Evolutionary conservation across 176 grass and related monocot genomes (phyloP), one percentile per base, ranked within the genome.

Genomic region (Rhynchospora breviuscula): DNA sequence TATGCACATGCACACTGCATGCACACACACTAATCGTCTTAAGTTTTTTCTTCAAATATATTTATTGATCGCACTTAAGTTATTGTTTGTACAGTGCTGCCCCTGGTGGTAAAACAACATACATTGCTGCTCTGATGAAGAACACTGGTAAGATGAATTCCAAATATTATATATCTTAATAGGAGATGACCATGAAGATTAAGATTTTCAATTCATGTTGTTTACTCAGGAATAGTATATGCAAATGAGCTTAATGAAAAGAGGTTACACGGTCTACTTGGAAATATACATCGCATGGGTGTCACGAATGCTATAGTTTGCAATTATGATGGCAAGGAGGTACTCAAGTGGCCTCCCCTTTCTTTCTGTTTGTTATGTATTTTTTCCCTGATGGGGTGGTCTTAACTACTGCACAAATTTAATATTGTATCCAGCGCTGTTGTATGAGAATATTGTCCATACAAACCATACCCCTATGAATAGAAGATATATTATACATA

Each of bases 261-360:
- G 90, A 93, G 96, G 59, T 33, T 99, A 47, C 93, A 99, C 8
- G 88, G 91, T 79, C 71, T 99, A 43, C 82, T 91, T 74, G 96
- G 93, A 58, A 99, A 99, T 83, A 91, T 99, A 87, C 89, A 99
- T 89, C 90, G 96, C 68, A 91, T 99, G 96, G 96, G 96, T 64
- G 83, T 99, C 44, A 90, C 96, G 65, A 99, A 95, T 84, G 93
- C 96, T 59, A 61, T 99, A 79, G 91, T 99, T 44, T 95, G 91
- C 89, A 99, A 99, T 78, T 99, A 99, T 11, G 89, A 99, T 48
- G 96, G 93, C 59, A 99, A 93, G 84, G 96, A 99, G 96, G 96
- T 99, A 85, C 84, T 84, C 75, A 58, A 46, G 18, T 62, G 7
- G 18, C 40, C 70, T 23, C 21, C 48, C 53, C 52, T 26, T 10